A percentile compares a stretch with the other conserved stretches of the same genome.
phyloP scores from a whole-genome alignment of 495 filamentous ascomycete species.

The Letharia columbiana region DNA sequence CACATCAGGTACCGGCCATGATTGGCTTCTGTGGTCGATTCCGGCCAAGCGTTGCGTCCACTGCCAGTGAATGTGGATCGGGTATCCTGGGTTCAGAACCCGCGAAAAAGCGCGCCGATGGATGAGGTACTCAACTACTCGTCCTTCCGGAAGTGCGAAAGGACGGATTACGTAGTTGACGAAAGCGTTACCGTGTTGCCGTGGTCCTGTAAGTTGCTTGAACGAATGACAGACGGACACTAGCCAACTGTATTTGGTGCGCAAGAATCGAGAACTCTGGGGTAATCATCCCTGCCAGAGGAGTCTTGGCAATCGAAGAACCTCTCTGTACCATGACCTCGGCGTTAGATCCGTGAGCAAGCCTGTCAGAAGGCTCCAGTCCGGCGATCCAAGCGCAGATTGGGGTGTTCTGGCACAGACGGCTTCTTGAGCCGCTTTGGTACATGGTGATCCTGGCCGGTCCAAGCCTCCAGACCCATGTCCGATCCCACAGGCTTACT shows the following conservation, averaged over 20 bases:
- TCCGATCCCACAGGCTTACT: neutral
- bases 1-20: neutral
- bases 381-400: neutral
- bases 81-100: neutral
- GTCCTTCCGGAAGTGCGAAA: neutral
- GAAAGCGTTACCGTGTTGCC: neutral
- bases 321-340: neutral
- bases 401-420: neutral
- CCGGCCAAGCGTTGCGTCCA: neutral
- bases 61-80: neutral
- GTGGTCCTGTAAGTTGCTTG: neutral
- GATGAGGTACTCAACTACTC: neutral
- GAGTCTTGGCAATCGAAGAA: neutral
- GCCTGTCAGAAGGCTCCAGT: neutral
- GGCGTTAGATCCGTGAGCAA: neutral
- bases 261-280: neutral
- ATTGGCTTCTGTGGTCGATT: neutral
- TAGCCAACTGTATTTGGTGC: neutral
- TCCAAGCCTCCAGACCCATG: neutral
- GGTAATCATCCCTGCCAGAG: neutral
- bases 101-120: neutral
- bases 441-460: neutral
- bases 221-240: neutral
- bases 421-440: neutral
- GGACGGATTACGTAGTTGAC: neutral